Percentiles rank a stretch among this genome's conserved stretches.
phyloP scores from a whole-genome alignment of 2,329 filamentous ascomycete species.

The Sarocladiaceae sp. region DNA sequence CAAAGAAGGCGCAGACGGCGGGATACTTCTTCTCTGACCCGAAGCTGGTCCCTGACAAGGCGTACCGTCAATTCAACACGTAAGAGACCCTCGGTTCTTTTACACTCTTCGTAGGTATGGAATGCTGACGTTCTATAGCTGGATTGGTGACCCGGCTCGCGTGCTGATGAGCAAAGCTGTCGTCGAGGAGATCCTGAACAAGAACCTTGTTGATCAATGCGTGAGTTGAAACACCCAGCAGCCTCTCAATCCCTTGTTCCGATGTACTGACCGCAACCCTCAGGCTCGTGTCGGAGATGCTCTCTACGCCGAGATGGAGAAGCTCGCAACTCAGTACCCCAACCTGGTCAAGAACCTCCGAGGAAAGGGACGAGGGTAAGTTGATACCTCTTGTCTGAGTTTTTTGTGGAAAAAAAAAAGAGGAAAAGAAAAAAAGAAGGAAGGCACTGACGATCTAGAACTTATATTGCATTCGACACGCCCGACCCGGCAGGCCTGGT shows the following conservation, averaged over 20 bases:
- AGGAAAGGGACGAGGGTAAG: constrained; percentile 61
- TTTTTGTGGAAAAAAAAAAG: no score
- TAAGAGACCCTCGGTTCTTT: no score
- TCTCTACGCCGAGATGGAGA: constrained; percentile 59
- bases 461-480: constrained; percentile 76
- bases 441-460: no score
- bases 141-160: constrained; percentile 77
- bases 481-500: constrained; percentile 63
- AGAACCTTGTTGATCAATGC: constrained; percentile 60
- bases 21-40: constrained; percentile 76
- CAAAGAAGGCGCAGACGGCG: constrained; percentile 79
- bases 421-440: no score
- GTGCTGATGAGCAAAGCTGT: constrained; percentile 73
- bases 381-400: no score
- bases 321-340: constrained; percentile 59
- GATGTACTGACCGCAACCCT: no score
- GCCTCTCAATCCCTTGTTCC: no score
- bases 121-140: no score
- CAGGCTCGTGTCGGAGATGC: constrained; percentile 61
- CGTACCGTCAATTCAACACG: constrained; percentile 85
- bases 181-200: constrained; percentile 64
- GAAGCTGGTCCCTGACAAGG: constrained; percentile 68
- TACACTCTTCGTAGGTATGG: no score
- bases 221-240: no score
- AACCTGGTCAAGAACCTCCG: constrained; percentile 65